Evolutionary conservation across 1,284 basidiomycete genomes (phyloP), one percentile per base, ranked within the genome.

Genomic region (Vanrija sp.): DNA sequence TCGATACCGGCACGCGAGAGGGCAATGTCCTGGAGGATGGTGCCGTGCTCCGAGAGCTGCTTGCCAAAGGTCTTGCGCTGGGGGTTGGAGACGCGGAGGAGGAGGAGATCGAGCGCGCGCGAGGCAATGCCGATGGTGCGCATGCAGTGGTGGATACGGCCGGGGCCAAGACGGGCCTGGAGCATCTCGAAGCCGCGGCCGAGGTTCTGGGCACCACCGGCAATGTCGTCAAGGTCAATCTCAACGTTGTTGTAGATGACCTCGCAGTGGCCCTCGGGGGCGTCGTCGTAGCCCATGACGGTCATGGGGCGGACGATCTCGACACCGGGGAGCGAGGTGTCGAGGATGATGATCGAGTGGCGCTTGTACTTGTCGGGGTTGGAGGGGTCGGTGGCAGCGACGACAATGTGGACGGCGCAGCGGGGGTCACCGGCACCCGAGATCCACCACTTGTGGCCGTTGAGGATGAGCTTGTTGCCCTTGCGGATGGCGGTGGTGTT

Each of bases 381-480:
- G 26, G 54, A 53, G 18, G 75, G 75, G 63, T 77, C 73, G 14
- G 74, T 75, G 14, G 72, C 60, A 39, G 73, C 95, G 81, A 98
- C 88, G 43, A 98, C 89, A 51, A 98, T 84, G 74, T 98, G 95
- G 7, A 98, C 71, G 58, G 83, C 85, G 63, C 86, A 89, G 55
- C 95, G 83, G 45, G 92, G 92, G 76, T 98, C 94, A 38, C 94
- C 94, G 5, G 95, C 95, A 49, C 95, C 95, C 43, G 91, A 93
- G 75, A 98, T 98, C 88, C 90, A 98, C 89, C 95, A 98, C 83
- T 98, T 98, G 78, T 95, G 92, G 1, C 95, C 95, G 68, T 90
- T 94, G 66, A 98, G 86, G 60, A 96, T 86, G 63, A 98, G 90
- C 62, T 93, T 87, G 67, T 92, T 79, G 46, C 91, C 91, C 72